Conservation (phyloP, 441 rosid species). For the Rhodomyrtus psidioides region DNA sequence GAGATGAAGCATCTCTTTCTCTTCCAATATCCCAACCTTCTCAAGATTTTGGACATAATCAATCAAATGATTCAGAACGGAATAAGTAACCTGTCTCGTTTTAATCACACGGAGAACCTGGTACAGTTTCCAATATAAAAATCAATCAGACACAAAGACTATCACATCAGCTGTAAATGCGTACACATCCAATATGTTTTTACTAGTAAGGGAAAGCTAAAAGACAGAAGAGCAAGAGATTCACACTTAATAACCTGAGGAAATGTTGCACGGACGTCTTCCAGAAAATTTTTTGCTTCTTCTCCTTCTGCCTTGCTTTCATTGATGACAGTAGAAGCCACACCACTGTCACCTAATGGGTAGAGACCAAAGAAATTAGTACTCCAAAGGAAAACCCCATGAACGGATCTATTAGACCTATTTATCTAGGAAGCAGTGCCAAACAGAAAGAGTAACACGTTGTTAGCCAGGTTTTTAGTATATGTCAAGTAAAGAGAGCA, state of each 20-base stretch:
- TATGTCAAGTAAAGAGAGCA: neutral
- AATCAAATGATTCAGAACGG: conserved; percentile 70
- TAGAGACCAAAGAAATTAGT: neutral
- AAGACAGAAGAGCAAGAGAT: neutral
- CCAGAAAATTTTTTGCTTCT: conserved; percentile 77
- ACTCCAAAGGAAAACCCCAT: neutral
- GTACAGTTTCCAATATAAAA: neutral
- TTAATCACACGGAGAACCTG: conserved; percentile 84
- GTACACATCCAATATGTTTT: neutral
- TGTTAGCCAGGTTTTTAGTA: neutral
- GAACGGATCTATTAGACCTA: neutral
- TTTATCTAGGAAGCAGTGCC: neutral
- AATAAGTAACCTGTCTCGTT: conserved; percentile 87
- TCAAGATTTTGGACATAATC: conserved; percentile 73
- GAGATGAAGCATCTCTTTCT: conserved; percentile 86
- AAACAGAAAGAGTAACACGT: neutral
- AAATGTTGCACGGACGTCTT: conserved; percentile 64
- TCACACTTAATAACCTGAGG: conserved; percentile 57
- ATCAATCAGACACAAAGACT: neutral
- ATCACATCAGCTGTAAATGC: neutral
- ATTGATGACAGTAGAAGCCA: conserved; percentile 51
- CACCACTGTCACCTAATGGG: conserved; percentile 46
- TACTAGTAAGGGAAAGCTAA: neutral
- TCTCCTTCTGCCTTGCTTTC: conserved; percentile 90
- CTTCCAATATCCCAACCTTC: conserved; percentile 75